Conservation (phyloP, 1,284 basidiomycete species). For the Naganishia sp. region DNA sequence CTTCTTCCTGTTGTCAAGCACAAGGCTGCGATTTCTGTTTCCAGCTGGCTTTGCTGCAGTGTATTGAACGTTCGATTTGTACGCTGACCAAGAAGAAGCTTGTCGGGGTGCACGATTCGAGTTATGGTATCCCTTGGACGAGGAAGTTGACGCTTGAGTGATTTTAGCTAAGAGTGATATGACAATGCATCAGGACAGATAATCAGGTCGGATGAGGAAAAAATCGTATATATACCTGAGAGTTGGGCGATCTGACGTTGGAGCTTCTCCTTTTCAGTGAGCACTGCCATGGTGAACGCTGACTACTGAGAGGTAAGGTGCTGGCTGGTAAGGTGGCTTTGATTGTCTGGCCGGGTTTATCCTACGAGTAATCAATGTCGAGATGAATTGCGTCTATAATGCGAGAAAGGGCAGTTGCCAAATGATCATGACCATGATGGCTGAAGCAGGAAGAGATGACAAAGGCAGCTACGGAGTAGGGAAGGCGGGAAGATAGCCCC, state of each 20-base stretch:
- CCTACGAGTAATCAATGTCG: too few species aligned
- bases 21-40: slow-evolving; percentile 32
- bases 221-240: slow-evolving; percentile 42
- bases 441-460: too few species aligned
- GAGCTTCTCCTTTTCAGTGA: slow-evolving; percentile 36
- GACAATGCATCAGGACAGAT: background rate
- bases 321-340: too few species aligned
- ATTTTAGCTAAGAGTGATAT: slow-evolving; percentile 38
- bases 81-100: background rate
- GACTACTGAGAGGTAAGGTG: too few species aligned
- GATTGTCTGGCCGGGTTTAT: too few species aligned
- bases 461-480: background rate
- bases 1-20: slow-evolving; percentile 23
- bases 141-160: slow-evolving; percentile 28
- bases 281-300: slow-evolving; percentile 2
- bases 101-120: background rate
- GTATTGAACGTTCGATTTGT: background rate
- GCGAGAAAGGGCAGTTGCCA: too few species aligned
- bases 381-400: too few species aligned
- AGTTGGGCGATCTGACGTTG: slow-evolving; percentile 53
- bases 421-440: too few species aligned
- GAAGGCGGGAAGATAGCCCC: too few species aligned
- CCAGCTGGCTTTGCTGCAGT: slow-evolving; percentile 1
- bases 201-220: background rate
- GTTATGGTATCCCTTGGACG: background rate